Percentiles rank a stretch among this genome's conserved stretches.
These are phyloP conservation scores for Psilocybe cyanescens DNA, from an alignment of 768 basidiomycete genomes.

Conservation along the genomic window DNA sequence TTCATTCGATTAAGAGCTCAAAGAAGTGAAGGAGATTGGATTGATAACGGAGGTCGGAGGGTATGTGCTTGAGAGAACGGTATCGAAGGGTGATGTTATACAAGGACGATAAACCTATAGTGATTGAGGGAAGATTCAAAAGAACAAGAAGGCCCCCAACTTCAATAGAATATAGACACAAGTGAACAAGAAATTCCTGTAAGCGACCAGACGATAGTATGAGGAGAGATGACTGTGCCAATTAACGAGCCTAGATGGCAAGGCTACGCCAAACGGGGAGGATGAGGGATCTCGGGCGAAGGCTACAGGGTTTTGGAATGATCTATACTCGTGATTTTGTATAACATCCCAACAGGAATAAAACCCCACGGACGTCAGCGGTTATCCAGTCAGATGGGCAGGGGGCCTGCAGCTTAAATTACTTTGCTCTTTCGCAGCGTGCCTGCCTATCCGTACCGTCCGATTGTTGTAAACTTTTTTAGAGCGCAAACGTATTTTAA, in stretches of 20 bases:
- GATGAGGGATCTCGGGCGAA: background rate
- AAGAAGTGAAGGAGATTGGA: background rate
- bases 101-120: background rate
- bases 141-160: background rate
- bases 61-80: background rate
- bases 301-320: background rate
- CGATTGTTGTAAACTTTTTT: background rate
- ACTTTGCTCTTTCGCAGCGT: slow-evolving; percentile 1
- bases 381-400: background rate
- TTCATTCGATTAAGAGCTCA: background rate
- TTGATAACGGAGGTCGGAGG: background rate
- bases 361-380: slow-evolving; percentile 5
- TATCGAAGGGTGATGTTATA: background rate
- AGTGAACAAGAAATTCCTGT: background rate
- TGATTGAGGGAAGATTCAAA: background rate
- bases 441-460: background rate
- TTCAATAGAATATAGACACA: background rate
- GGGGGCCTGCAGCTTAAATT: background rate
- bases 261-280: background rate
- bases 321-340: slow-evolving; percentile 2
- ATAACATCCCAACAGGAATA: slow-evolving; percentile 4
- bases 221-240: background rate
- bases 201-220: background rate
- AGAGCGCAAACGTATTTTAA: background rate
- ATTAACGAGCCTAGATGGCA: background rate